A percentile compares a stretch with the other conserved stretches of the same genome.
Evolutionary conservation across 768 basidiomycete species (phyloP).

Genomic region (Brasilioporus rufonigricans): DNA sequence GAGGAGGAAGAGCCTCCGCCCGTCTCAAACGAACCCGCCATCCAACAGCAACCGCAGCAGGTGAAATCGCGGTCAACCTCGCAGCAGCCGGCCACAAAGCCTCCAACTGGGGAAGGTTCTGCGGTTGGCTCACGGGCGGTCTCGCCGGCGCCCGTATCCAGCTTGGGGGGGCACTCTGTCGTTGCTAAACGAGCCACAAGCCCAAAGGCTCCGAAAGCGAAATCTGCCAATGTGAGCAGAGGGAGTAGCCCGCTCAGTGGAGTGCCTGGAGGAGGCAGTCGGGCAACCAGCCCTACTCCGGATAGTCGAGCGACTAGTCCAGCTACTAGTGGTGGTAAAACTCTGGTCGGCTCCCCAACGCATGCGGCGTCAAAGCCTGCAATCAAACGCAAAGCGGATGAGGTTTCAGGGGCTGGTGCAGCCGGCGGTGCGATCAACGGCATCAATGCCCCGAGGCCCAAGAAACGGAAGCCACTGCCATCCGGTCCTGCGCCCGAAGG

Average conservation of each 20-base stretch:
- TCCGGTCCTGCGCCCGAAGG: conserved; percentile 43
- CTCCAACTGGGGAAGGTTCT: conserved; percentile 28
- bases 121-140: conserved; percentile 50
- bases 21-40: conserved; percentile 42
- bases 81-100: conserved; percentile 32
- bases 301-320: conserved; percentile 57
- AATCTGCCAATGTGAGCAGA: conserved; percentile 45
- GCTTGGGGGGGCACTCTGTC: conserved; percentile 71
- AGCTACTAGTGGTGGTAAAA: conserved; percentile 23
- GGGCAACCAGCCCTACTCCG: conserved; percentile 9
- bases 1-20: conserved; percentile 62
- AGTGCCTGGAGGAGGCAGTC: conserved; percentile 41
- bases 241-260: conserved; percentile 55
- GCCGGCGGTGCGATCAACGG: conserved; percentile 15
- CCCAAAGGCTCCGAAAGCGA: conserved; percentile 66
- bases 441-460: conserved; percentile 40
- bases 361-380: conserved; percentile 37
- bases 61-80: conserved; percentile 46
- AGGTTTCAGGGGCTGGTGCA: conserved; percentile 28
- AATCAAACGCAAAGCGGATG: conserved; percentile 63
- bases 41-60: conserved; percentile 42
- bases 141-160: conserved; percentile 48
- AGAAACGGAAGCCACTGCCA: conserved; percentile 52
- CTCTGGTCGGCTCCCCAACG: conserved; percentile 26
- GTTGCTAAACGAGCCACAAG: conserved; percentile 85